A percentile compares a stretch with the other conserved stretches of the same genome.
Evolutionary conservation across 2,329 filamentous ascomycete genomes (phyloP).

Genomic region (Cephalotrichum gorgonifer): DNA sequence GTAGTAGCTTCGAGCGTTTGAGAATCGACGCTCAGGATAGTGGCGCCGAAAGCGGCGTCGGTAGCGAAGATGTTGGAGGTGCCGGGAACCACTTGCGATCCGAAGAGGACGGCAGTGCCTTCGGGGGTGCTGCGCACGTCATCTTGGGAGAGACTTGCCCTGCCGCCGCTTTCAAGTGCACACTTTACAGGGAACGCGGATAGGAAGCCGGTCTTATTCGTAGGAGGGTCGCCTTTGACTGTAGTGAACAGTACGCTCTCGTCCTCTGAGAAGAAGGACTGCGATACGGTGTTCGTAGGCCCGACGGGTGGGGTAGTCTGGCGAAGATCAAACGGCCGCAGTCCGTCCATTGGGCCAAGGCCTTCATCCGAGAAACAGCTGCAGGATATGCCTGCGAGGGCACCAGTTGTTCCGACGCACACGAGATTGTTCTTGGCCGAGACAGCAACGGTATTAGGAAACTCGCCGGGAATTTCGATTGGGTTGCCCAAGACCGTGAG

Average conservation of each 20-base stretch:
- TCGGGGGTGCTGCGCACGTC: slow-evolving; percentile 20
- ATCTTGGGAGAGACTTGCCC: not conserved
- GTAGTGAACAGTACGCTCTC: slow-evolving; percentile 40
- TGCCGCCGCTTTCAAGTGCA: no score
- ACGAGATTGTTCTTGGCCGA: slow-evolving; percentile 30
- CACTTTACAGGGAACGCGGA: slow-evolving; percentile 35
- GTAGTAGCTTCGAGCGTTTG: slow-evolving; percentile 19
- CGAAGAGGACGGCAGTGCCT: slow-evolving; percentile 48
- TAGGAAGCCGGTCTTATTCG: slow-evolving; percentile 47
- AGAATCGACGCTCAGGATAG: slow-evolving; percentile 32
- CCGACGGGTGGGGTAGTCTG: slow-evolving; percentile 50
- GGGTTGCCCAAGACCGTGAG: slow-evolving; percentile 33
- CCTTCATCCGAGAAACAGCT: slow-evolving; percentile 25
- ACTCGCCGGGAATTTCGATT: slow-evolving; percentile 34
- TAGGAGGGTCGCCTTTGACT: slow-evolving; percentile 47
- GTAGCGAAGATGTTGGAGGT: slow-evolving; percentile 39
- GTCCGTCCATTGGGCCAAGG: slow-evolving; percentile 30
- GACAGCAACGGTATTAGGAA: slow-evolving; percentile 40
- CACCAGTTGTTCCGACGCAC: slow-evolving; percentile 35
- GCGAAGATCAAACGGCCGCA: slow-evolving; percentile 35
- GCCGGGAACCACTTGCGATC: slow-evolving; percentile 33
- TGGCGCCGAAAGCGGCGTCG: slow-evolving; percentile 47
- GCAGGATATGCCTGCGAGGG: slow-evolving; percentile 33
- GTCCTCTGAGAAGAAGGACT: slow-evolving; percentile 48
- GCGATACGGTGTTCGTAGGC: slow-evolving; percentile 48